These are phyloP conservation scores for Tricholoma hemisulphureum DNA, from an alignment of 768 basidiomycete species.

Conservation along the genomic window DNA sequence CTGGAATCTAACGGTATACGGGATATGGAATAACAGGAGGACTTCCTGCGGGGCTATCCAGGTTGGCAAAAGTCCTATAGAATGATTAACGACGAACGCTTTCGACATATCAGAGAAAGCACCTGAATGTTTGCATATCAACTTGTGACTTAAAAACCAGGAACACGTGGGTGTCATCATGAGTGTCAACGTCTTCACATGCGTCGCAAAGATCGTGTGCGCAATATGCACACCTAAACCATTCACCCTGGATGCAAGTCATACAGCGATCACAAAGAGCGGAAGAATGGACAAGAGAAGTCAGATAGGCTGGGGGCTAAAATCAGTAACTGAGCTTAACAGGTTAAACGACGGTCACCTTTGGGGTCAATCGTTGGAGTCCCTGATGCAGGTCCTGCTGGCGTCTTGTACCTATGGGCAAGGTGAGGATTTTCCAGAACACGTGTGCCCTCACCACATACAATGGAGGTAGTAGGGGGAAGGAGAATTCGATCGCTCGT, in stretches of 20 bases:
- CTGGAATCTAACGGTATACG: slow-evolving; percentile 42
- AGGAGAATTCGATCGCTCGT: slow-evolving; percentile 44
- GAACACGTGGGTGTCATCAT: slow-evolving; percentile 81
- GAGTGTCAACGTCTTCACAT: slow-evolving; percentile 80
- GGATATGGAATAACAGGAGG: slow-evolving; percentile 63
- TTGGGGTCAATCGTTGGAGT: slow-evolving; percentile 47
- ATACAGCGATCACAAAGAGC: slow-evolving; percentile 89
- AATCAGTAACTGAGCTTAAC: not conserved
- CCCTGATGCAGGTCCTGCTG: slow-evolving; percentile 54
- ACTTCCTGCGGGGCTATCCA: slow-evolving; percentile 52
- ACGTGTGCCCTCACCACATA: slow-evolving; percentile 32
- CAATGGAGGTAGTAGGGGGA: slow-evolving; percentile 70
- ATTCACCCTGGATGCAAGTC: slow-evolving; percentile 76
- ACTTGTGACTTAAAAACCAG: slow-evolving; percentile 86
- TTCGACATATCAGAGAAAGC: not conserved
- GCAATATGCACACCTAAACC: slow-evolving; percentile 91
- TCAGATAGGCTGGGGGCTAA: slow-evolving; percentile 55
- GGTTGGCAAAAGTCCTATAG: slow-evolving; percentile 50
- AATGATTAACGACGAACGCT: slow-evolving; percentile 7
- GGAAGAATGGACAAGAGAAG: slow-evolving; percentile 53
- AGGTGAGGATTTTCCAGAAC: slow-evolving; percentile 6
- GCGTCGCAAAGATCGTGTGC: slow-evolving; percentile 81
- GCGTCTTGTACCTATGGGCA: slow-evolving; percentile 55
- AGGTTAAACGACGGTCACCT: slow-evolving; percentile 40
- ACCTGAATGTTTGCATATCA: slow-evolving; percentile 76